Base-by-base conservation (phyloP, 139 green algal genomes). In the Bryopsis sp. region DNA sequence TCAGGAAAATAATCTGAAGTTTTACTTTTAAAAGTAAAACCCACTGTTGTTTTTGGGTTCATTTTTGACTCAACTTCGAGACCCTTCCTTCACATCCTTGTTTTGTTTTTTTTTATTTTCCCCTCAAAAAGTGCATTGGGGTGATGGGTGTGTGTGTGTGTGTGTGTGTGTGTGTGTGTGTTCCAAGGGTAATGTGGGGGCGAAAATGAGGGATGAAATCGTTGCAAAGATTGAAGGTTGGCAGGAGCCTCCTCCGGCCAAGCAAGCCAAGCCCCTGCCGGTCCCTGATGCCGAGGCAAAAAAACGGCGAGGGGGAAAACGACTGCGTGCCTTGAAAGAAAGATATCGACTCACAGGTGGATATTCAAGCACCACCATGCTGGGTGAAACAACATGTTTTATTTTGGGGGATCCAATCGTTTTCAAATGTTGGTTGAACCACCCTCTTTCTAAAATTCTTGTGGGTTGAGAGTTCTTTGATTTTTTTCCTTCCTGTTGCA, bases 201-300 rank as follows among this genome's bases (percentile, higher is more conserved):
- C 46, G 34, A 39, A 2, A 29, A 89, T 89, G 83, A 69, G 75
- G 33, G 88, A 89, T 2, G 88, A 94, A 35, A 93, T 98, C 48
- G 5, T 78, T 29, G 77, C 80, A 32, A 98, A 97, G 73, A 93
- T 98, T n/a, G 90, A 95, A 6, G 98, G 98, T 82, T 97, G 89
- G 92, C 93, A 98, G 82, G 94, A 99, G 81, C 91, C 91, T 36
- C 87, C 93, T 29, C 94, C 94, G 6, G 89, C 91, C 32, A 95
- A 95, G 78, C 85, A 77, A 0, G 60, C 79, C 47, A 95, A 97
- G 79, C 89, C 96, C 34, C 82, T 99, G 74, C 85, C 88, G 0
- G 69, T 84, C 8, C 94, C 94, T 0, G 94, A 98, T 65, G 82
- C 82, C 4, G 88, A 93, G 72, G 48, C 61, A 22, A 96, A 97